Percentiles rank a stretch among this genome's conserved stretches.
phyloP scores from a whole-genome alignment of 2,329 filamentous ascomycete species.

The Botryosphaeria dothidea region DNA sequence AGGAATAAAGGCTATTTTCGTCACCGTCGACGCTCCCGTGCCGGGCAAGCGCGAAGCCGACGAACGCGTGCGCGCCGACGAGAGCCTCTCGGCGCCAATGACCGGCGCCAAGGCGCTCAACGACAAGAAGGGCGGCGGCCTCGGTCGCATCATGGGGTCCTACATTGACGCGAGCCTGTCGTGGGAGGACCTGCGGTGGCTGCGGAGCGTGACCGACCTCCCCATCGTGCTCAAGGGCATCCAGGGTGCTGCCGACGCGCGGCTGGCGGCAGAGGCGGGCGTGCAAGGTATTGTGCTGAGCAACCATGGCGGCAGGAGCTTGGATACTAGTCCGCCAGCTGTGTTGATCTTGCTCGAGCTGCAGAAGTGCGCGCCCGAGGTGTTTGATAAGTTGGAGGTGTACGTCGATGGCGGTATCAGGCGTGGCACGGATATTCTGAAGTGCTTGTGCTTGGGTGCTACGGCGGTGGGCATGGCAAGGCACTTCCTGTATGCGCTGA shows the following conservation, averaged over 20 bases:
- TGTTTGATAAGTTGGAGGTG: conserved; percentile 38
- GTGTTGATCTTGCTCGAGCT: conserved; percentile 41
- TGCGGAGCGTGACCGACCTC: conserved; percentile 32
- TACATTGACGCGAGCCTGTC: conserved; percentile 61
- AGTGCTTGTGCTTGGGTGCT: conserved; percentile 41
- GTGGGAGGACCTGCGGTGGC: conserved; percentile 45
- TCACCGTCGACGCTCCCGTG: conserved; percentile 61
- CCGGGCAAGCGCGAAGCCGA: conserved; percentile 57
- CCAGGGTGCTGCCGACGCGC: conserved; percentile 43
- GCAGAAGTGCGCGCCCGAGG: conserved; percentile 36
- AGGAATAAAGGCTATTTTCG: conserved; percentile 56
- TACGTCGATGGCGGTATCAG: conserved; percentile 41
- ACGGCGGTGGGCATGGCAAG: conserved; percentile 41
- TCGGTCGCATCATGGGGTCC: conserved; percentile 58
- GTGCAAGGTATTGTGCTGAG: conserved; percentile 50
- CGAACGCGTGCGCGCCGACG: conserved; percentile 48
- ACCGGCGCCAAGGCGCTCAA: conserved; percentile 51
- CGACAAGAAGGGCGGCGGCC: conserved; percentile 57
- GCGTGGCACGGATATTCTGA: conserved; percentile 41
- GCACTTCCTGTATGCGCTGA: conserved; percentile 41
- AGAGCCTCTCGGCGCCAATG: conserved; percentile 50
- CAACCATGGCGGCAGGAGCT: conserved; percentile 56
- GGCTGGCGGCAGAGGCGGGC: conserved; percentile 43
- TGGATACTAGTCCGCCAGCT: conserved; percentile 45
- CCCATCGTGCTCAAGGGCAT: conserved; percentile 46